phyloP scores from a whole-genome alignment of 2,329 filamentous ascomycete genomes.

The Cucurbitaria berberidis region DNA sequence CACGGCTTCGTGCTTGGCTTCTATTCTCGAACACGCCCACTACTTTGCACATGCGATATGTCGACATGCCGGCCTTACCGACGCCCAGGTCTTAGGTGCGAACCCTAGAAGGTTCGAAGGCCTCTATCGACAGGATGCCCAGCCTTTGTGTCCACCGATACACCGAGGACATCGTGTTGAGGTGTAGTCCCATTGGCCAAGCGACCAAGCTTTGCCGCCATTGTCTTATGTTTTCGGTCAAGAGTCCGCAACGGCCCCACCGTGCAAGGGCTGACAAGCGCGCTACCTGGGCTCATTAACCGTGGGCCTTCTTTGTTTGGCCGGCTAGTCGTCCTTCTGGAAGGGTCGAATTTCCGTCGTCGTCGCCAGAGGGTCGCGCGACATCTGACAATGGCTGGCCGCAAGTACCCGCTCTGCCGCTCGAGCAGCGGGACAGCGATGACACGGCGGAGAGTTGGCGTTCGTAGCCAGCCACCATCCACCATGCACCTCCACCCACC shows the following conservation, averaged over 20 bases:
- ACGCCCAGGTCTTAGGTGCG: background rate
- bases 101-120: background rate
- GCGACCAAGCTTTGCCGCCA: constrained; percentile 11
- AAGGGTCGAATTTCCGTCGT: too few relatives aligned
- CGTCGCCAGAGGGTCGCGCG: too few relatives aligned
- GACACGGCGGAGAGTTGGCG: background rate
- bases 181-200: constrained; percentile 12
- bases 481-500: too few relatives aligned
- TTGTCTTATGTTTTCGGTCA: constrained; percentile 7
- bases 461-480: too few relatives aligned
- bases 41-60: background rate
- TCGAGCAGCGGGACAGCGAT: background rate
- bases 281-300: background rate
- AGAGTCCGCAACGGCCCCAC: background rate
- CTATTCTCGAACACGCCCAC: background rate
- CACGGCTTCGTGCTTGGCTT: background rate
- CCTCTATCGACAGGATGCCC: background rate
- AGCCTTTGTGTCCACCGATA: background rate
- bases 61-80: background rate
- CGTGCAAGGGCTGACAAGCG: background rate
- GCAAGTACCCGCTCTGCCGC: background rate
- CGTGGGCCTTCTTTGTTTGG: background rate
- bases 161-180: too few relatives aligned
- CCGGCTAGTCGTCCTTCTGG: background rate
- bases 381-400: too few relatives aligned